Evolutionary conservation across 495 filamentous ascomycete genomes (phyloP), one percentile per base, ranked within the genome.

Genomic region (Xylaria acuta): DNA sequence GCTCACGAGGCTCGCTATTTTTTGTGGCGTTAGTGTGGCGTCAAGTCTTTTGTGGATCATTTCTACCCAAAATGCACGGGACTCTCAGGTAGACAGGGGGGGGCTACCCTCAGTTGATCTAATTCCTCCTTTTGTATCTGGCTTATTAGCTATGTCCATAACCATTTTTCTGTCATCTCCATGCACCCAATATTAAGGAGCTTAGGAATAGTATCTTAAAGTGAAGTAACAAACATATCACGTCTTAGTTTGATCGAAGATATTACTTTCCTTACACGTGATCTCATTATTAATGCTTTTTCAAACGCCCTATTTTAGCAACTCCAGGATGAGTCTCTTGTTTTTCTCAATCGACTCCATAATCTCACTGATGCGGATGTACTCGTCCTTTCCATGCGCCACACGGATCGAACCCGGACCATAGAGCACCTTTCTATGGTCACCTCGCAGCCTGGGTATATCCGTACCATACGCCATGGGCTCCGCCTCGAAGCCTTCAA

Each of bases 381-480:
- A 85, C 81, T 94, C 92, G 73, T 93, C 83, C 75, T 90, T 89
- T n/a, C 88, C 86, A 80, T 94, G 92, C 5, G 92, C 92, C 30
- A 92, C 91, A 70, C 90, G 82, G 69, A 94, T 93, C 69, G 83
- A 91, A 3, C 92, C 92, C 4, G 92, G 92, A 0, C 92, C 92
- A 80, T 92, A 94, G 34, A 94, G 82, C 80, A 92, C 93, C 68
- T 88, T 84, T 82, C 90, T 92, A 58, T 92, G 89, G 18, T 85
- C 80, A 43, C 86, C 82, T 8, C 84, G 74, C 65, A 94, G 76
- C 60, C 89, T 88, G 5, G 92, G 91, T 36, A 93, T 87, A 80
- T 94, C 92, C 49, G 92, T 94, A 11, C 92, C 92, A 73, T 93
- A 94, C 69, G 92, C 92, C 32, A 92, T 91, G 2, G 90, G 87